These are phyloP conservation scores for Colletotrichum tropicicola DNA, from an alignment of 2,329 filamentous ascomycete species.

Conservation along the genomic window DNA sequence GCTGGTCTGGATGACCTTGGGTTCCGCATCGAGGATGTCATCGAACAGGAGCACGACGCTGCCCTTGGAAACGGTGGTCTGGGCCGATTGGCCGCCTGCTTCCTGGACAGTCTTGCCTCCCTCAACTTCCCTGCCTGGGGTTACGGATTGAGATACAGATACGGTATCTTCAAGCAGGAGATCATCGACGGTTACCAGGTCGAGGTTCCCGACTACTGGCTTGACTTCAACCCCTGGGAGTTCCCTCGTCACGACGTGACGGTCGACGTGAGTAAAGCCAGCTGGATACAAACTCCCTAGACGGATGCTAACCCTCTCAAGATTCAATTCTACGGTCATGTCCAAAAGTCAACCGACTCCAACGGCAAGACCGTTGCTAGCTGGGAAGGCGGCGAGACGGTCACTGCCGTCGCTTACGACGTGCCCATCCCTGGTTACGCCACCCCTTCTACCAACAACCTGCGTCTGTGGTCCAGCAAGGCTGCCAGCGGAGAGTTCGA, in stretches of 20 bases:
- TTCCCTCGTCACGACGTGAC: constrained; percentile 95
- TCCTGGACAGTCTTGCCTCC: constrained; percentile 94
- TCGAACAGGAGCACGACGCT: constrained; percentile 94
- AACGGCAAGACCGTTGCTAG: constrained; percentile 77
- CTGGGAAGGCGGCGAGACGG: constrained; percentile 95
- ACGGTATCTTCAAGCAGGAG: constrained; percentile 99
- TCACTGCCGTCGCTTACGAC: constrained; percentile 93
- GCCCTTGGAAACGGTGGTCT: constrained; percentile 96
- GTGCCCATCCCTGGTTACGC: constrained; percentile 90
- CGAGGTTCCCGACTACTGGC: constrained; percentile 98
- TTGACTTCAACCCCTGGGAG: constrained; percentile 99
- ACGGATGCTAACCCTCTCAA: neutral
- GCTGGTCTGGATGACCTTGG: constrained; percentile 89
- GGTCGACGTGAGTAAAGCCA: constrained; percentile 72
- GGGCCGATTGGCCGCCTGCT: constrained; percentile 93
- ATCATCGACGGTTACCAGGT: constrained; percentile 98
- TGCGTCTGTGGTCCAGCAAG: constrained; percentile 97
- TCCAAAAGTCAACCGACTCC: constrained; percentile 78
- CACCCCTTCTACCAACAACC: constrained; percentile 93
- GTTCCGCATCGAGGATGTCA: constrained; percentile 96
- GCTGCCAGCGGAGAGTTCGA: constrained; percentile 97
- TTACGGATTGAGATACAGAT: constrained; percentile 93
- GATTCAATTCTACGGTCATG: constrained; percentile 94
- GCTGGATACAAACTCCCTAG: neutral
- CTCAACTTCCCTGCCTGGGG: constrained; percentile 98